Base-by-base conservation (phyloP, 257 asterid genomes). In the Craterostigma plantagineum region DNA sequence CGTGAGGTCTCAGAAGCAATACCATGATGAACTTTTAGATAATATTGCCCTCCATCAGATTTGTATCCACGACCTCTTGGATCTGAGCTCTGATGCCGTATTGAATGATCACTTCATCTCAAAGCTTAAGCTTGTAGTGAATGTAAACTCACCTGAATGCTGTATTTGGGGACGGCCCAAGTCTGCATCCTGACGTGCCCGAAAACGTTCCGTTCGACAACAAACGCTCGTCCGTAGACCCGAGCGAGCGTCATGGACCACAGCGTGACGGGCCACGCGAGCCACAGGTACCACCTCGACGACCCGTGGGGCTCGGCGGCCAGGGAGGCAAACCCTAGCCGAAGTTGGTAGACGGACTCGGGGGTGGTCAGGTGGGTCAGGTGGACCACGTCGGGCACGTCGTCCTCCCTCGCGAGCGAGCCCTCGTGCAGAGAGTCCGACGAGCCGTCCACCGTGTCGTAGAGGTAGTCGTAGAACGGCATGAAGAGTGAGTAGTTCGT, bases 291-390 rank as follows among this genome's bases (percentile, higher is more conserved):
- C 84, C 82, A 72, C 30, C 34, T 66, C 34, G 72, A n/a, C n/a
- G n/a, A 41, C 4, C 30, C 30, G 10, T 50, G 73, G 33, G 86
- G 86, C 63, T 60, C 65, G 4, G 86, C 58, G 17, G 86, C 81
- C 9, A 68, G 43, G 3, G 81, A 71, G 3, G 81, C 67, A 2
- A 75, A 65, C 38, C 90, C 90, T 10, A 72, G 48, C 38, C 52
- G 68, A 51, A 76, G 63, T 23, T 76, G 82, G 30, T 69, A 76
- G 13, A 72, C 16, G 27, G 82, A 76, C 7, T 66, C 76, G 8
- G 72, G 79, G 0, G 90, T 64, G 4, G 82, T 76, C 16, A 76
- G 60, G 35, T 76, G 90, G 1, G 82, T 72, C 10, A 76, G 38
- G 43, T 76, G 79, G 4, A 76, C 66, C 7, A 59, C 90, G 33